Percentiles rank a stretch among this genome's conserved stretches.
Conservation (phyloP, 1,284 basidiomycete genomes). For the Puccinia horiana region DNA sequence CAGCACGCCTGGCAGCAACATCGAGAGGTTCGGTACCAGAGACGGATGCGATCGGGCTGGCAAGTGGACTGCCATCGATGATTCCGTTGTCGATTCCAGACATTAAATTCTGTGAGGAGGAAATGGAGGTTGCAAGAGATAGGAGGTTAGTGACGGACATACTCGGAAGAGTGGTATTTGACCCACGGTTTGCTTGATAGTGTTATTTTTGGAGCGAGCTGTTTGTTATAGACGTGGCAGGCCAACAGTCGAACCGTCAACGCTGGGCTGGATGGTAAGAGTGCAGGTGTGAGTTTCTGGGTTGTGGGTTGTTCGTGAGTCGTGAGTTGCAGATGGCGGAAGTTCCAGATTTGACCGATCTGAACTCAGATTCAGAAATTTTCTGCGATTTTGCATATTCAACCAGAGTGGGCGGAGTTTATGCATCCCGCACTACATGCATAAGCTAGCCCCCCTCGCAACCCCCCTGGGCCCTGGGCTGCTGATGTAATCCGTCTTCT, state of each 20-base stretch:
- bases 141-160: neutral
- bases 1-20: conserved; percentile 48
- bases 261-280: too few relatives aligned
- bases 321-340: too few relatives aligned
- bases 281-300: too few relatives aligned
- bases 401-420: neutral
- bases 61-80: conserved; percentile 16
- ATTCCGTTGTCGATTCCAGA: conserved; percentile 22
- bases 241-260: too few relatives aligned
- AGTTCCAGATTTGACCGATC: too few relatives aligned
- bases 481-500: neutral
- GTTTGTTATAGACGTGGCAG: too few relatives aligned
- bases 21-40: conserved; percentile 30
- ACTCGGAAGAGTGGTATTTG: too few relatives aligned
- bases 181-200: too few relatives aligned
- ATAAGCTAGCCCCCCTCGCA: neutral
- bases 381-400: conserved; percentile 20
- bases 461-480: neutral
- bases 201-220: too few relatives aligned
- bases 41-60: conserved; percentile 31
- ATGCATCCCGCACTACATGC: neutral
- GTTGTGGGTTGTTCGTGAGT: too few relatives aligned
- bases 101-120: neutral
- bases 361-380: neutral
- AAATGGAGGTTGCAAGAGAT: neutral